Conservation (phyloP, 2,329 filamentous ascomycete genomes). For the Emmonsiellopsis sp. region DNA sequence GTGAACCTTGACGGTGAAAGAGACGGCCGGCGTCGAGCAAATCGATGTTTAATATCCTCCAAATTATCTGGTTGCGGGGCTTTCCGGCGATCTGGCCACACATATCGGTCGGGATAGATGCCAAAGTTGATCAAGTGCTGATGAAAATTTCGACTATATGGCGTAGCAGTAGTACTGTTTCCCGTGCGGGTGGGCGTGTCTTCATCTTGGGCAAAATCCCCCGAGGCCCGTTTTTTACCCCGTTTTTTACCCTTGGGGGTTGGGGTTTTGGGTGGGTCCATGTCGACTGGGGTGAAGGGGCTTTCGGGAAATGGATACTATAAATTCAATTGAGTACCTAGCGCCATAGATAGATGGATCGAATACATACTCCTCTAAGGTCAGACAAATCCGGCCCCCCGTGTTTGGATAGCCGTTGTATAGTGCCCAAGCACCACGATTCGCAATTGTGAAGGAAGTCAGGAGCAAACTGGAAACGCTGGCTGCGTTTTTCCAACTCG, state of each 20-base stretch:
- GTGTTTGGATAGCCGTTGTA: conserved; percentile 7
- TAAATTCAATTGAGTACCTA: background rate
- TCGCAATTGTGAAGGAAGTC: background rate
- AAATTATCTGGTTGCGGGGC: conserved; percentile 22
- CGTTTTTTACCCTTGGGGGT: background rate
- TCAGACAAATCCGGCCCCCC: conserved; percentile 9
- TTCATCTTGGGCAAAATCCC: background rate
- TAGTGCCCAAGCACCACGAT: background rate
- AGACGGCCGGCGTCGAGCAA: conserved; percentile 21
- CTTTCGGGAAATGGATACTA: background rate
- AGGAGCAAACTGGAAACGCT: conserved; percentile 1
- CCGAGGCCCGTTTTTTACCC: conserved; percentile 2
- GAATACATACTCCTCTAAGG: conserved; percentile 9
- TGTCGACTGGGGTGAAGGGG: background rate
- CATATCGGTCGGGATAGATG: conserved; percentile 13
- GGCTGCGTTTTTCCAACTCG: background rate
- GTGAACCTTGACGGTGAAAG: conserved; percentile 29
- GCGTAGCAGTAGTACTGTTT: background rate
- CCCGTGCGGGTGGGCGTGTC: background rate
- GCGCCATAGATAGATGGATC: background rate
- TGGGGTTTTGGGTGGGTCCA: background rate
- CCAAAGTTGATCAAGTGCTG: background rate
- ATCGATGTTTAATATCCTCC: conserved; percentile 20
- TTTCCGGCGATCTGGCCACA: conserved; percentile 15
- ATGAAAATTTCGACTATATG: no score